Percentiles rank a stretch among this genome's conserved stretches.
These are phyloP conservation scores for Colletotrichum tanaceti DNA, from an alignment of 2,329 filamentous ascomycete genomes.

Conservation along the genomic window DNA sequence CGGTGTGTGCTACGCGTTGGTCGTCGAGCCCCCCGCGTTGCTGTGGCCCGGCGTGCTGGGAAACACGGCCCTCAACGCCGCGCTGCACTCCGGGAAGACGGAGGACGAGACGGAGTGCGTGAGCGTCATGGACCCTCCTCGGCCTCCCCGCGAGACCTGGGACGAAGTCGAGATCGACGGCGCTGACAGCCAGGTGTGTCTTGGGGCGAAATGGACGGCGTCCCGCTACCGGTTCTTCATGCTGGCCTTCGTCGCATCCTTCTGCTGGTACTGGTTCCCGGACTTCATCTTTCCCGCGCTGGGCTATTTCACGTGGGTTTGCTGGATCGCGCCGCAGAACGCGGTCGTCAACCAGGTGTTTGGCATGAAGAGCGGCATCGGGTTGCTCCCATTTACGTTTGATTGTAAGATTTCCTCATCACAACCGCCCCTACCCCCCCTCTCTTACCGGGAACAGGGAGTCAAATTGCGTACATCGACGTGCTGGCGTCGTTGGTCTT, in stretches of 20 bases:
- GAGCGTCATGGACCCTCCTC: neutral
- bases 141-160: no score
- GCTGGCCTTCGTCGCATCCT: slow-evolving; percentile 50
- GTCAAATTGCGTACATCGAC: slow-evolving; percentile 54
- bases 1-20: slow-evolving; percentile 56
- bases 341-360: slow-evolving; percentile 70
- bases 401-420: slow-evolving; percentile 51
- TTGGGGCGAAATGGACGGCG: slow-evolving; percentile 48
- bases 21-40: slow-evolving; percentile 60
- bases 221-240: slow-evolving; percentile 50
- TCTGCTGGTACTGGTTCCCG: slow-evolving; percentile 63
- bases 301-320: slow-evolving; percentile 66
- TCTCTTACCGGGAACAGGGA: slow-evolving; percentile 38
- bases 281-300: slow-evolving; percentile 59
- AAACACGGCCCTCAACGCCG: slow-evolving; percentile 58
- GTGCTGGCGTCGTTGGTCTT: slow-evolving; percentile 61
- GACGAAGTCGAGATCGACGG: neutral
- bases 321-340: slow-evolving; percentile 70
- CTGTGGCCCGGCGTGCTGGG: slow-evolving; percentile 65
- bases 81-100: slow-evolving; percentile 54
- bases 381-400: slow-evolving; percentile 70
- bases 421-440: slow-evolving; percentile 44
- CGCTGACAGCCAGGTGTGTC: slow-evolving; percentile 1
- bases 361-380: slow-evolving; percentile 67
- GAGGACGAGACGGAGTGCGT: slow-evolving; percentile 35